Evolutionary conservation across 805 yeast genomes (phyloP), one percentile per base, ranked within the genome.

Genomic region (Wickerhamomyces hampshirensis): DNA sequence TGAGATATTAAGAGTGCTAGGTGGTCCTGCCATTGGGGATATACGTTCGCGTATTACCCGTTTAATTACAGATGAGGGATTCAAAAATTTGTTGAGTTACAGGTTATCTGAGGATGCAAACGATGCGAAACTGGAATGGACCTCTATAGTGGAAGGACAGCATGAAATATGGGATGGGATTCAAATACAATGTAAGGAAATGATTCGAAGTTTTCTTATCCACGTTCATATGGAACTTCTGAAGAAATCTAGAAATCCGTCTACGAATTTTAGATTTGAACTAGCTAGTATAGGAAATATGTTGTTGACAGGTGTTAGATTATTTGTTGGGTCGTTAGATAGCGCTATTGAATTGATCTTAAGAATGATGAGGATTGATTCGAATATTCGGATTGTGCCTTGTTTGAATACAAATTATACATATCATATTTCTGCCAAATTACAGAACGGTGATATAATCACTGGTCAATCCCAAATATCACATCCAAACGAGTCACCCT

Each of bases 11-110:
- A 62, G 96, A 11, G 85, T 87, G 2, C 67, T 89, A 13, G 96
- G 96, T 2, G 97, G 98, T 0, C 95, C 96, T 3, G 96, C 97
- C 0, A 86, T 89, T 36, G 98, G 98, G 2, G 98, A 89, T 55
- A 69, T 89, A 3, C 64, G 97, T 33, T 85, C 95, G 0, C 60
- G 98, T 38, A 68, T 88, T 19, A 84, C 87, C 0, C 62, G 89
- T 36, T 60, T 89, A 39, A 80, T 86, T 24, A 82, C 87, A 1
- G 72, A 69, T 23, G 63, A 68, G 18, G 63, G 61, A 3, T 42
- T 58, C 29, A 50, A 57, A n/a, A 39, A 35, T 6, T 42, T 75
- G 26, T 47, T 76, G 13, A 67, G 72, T 6, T 68, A 68, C 48
- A 53, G 94, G 34, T 61, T 84, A 16, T 66, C 78, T 0, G 59